A percentile compares a stretch with the other conserved stretches of the same genome.
Evolutionary conservation across 352 stramenopile genomes (phyloP).

Genomic region (Phytophthora hibernalis): DNA sequence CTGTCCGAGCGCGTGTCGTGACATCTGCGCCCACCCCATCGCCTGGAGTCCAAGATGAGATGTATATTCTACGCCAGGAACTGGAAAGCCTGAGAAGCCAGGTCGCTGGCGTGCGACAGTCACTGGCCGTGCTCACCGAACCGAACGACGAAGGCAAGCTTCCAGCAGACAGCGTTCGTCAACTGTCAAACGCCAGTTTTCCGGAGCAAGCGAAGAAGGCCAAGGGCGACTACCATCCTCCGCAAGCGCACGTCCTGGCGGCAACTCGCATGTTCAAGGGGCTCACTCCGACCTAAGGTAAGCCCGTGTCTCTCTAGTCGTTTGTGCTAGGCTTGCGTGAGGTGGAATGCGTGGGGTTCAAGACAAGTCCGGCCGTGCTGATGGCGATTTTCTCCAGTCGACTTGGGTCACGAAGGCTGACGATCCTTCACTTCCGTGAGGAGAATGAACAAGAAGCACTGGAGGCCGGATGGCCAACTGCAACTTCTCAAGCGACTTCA

Average conservation of each 20-base stretch:
- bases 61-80: background rate
- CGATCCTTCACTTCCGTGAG: no score
- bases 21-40: background rate
- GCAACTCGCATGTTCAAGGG: conserved; percentile 27
- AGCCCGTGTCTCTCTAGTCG: conserved; percentile 4
- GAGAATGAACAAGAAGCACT: no score
- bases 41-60: background rate
- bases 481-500: no score
- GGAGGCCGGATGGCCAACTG: no score
- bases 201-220: conserved; percentile 2
- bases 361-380: no score
- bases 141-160: conserved; percentile 10
- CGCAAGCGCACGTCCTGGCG: conserved; percentile 11
- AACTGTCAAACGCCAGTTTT: conserved; percentile 10
- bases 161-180: background rate
- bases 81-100: background rate
- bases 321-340: conserved; percentile 19
- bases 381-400: no score
- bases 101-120: background rate
- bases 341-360: no score
- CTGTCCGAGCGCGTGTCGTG: background rate
- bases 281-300: conserved; percentile 17
- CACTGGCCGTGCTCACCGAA: background rate
- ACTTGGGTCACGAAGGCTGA: no score
- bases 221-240: conserved; percentile 17